phyloP scores from a whole-genome alignment of 1,284 basidiomycete species.

The Tetrapyrgos nigripes region DNA sequence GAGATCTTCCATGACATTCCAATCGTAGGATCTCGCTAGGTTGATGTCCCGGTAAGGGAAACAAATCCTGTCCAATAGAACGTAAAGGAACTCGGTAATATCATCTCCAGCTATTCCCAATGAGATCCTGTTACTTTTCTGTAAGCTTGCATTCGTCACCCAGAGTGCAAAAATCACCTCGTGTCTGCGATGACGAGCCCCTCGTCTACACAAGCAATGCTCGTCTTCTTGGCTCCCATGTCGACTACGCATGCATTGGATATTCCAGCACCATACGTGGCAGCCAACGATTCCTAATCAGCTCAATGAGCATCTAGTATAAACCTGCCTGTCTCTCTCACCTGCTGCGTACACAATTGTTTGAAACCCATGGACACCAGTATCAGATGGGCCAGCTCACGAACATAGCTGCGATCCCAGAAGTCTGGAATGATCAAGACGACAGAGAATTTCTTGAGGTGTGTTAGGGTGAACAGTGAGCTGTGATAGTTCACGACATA shows the following conservation, averaged over 20 bases:
- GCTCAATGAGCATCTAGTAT: neutral
- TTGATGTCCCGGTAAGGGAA: constrained; percentile 92
- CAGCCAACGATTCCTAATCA: constrained; percentile 87
- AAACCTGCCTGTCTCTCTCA: constrained; percentile 29
- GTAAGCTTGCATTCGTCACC: constrained; percentile 12
- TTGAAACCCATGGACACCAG: constrained; percentile 89
- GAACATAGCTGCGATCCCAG: constrained; percentile 86
- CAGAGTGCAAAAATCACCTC: constrained; percentile 56
- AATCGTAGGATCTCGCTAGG: constrained; percentile 80
- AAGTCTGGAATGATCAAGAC: constrained; percentile 94
- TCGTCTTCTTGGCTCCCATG: constrained; percentile 87
- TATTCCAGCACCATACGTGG: constrained; percentile 95
- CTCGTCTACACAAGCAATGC: constrained; percentile 95
- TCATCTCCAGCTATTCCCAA: constrained; percentile 94
- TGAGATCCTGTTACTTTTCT: constrained; percentile 63
- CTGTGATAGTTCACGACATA: constrained; percentile 33
- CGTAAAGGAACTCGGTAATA: constrained; percentile 88
- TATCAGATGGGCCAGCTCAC: constrained; percentile 80
- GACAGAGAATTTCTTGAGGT: constrained; percentile 78
- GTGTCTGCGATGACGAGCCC: constrained; percentile 90
- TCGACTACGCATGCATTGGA: constrained; percentile 96
- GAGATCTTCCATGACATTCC: constrained; percentile 88
- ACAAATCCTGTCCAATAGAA: constrained; percentile 80
- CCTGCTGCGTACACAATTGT: constrained; percentile 90
- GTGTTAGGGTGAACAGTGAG: constrained; percentile 2